Evolutionary conservation across 192 early-diverging fungal species (phyloP).

Genomic region (Obelidium mucronatum): DNA sequence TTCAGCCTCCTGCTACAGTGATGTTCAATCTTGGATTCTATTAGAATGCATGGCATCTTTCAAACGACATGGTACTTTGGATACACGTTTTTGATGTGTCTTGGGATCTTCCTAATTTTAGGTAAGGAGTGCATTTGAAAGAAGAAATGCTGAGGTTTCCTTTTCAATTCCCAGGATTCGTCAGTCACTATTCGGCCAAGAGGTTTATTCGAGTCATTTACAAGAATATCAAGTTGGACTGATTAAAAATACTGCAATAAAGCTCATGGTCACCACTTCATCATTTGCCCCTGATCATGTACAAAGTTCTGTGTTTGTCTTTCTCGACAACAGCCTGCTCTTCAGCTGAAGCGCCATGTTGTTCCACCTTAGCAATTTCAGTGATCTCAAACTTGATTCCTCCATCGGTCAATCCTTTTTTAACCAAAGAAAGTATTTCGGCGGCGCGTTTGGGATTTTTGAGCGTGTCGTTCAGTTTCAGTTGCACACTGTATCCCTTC

Average conservation of each 20-base stretch:
- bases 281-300: conserved; percentile 8
- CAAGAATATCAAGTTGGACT: conserved; percentile 79
- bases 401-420: not conserved
- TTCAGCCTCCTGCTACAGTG: not conserved
- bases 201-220: conserved; percentile 84
- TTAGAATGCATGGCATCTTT: conserved; percentile 79
- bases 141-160: too few relatives aligned
- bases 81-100: conserved; percentile 79
- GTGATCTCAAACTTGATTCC: conserved; percentile 12
- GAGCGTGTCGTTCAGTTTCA: conserved; percentile 13
- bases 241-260: not conserved
- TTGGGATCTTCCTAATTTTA: conserved; percentile 77
- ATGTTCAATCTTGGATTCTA: conserved; percentile 4
- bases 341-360: not conserved
- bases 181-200: conserved; percentile 81
- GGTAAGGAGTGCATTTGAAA: too few relatives aligned
- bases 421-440: not conserved
- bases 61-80: conserved; percentile 90
- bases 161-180: conserved; percentile 25
- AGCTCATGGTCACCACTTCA: not conserved
- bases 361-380: not conserved
- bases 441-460: not conserved
- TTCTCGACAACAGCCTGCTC: not conserved
- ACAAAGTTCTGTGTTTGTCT: not conserved
- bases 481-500: conserved; percentile 24